Evolutionary conservation across 2,329 filamentous ascomycete genomes (phyloP).

Genomic region (Sclerotinia minor): DNA sequence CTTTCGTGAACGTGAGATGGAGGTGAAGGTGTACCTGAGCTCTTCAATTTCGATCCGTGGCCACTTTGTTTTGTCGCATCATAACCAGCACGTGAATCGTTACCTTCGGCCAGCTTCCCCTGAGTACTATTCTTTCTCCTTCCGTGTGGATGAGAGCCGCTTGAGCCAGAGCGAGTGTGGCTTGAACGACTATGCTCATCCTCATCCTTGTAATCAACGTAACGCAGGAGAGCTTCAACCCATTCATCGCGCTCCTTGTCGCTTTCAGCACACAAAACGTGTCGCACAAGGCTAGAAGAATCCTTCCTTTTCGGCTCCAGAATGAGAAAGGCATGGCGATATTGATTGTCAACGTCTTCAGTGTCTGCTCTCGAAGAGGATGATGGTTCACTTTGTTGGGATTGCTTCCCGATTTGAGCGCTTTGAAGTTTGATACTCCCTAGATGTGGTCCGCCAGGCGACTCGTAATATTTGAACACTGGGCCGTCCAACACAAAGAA

Average conservation of each 20-base stretch:
- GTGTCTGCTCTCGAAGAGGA: slow-evolving; percentile 59
- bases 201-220: slow-evolving; percentile 72
- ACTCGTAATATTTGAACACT: slow-evolving; percentile 85
- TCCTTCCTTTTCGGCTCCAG: slow-evolving; percentile 97
- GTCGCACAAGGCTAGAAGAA: slow-evolving; percentile 80
- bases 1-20: slow-evolving; percentile 37
- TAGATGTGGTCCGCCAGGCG: slow-evolving; percentile 83
- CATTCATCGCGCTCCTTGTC: slow-evolving; percentile 89
- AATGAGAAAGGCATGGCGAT: slow-evolving; percentile 92
- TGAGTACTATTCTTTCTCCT: slow-evolving; percentile 49
- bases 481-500: slow-evolving; percentile 70
- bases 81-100: slow-evolving; percentile 44
- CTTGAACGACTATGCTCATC: slow-evolving; percentile 58
- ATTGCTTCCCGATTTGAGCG: slow-evolving; percentile 92
- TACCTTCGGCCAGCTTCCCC: slow-evolving; percentile 42
- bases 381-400: slow-evolving; percentile 57
- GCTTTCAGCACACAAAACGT: slow-evolving; percentile 94
- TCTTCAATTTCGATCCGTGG: slow-evolving; percentile 39
- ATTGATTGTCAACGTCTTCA: slow-evolving; percentile 88
- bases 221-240: slow-evolving; percentile 86
- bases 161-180: slow-evolving; percentile 45
- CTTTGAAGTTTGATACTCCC: slow-evolving; percentile 90
- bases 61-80: slow-evolving; percentile 43
- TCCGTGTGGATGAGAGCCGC: slow-evolving; percentile 43
- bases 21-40: slow-evolving; percentile 39